Evolutionary conservation across 163 green algal species (phyloP).

Genomic region (Botryococcus braunii): DNA sequence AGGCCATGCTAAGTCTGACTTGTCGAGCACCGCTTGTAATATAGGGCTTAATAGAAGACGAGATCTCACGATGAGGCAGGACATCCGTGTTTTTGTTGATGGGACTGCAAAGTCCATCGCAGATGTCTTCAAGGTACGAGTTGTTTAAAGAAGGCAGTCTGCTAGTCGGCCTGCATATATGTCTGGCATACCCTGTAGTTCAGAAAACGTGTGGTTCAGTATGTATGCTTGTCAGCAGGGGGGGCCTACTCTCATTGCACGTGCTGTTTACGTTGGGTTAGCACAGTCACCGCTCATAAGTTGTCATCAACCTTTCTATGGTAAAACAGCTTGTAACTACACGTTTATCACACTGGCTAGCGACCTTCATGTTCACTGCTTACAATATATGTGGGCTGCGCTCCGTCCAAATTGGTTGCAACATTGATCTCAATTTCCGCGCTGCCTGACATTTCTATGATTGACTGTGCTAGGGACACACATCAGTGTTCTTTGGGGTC

Average conservation of each 20-base stretch:
- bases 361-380: not conserved
- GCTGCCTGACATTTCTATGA: not conserved
- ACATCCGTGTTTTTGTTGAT: slow-evolving; percentile 47
- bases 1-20: slow-evolving; percentile 62
- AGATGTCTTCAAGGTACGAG: slow-evolving; percentile 55
- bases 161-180: not conserved
- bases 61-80: slow-evolving; percentile 66
- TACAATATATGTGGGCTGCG: not conserved
- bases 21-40: slow-evolving; percentile 52
- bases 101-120: slow-evolving; percentile 32
- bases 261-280: too few relatives aligned
- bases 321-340: not conserved
- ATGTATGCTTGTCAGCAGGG: too few relatives aligned
- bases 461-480: slow-evolving; percentile 37
- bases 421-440: not conserved
- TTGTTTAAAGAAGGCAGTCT: not conserved
- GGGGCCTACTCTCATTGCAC: too few relatives aligned
- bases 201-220: not conserved
- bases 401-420: not conserved
- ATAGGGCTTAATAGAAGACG: slow-evolving; percentile 64
- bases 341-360: not conserved
- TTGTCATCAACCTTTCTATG: not conserved
- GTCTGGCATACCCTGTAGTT: not conserved
- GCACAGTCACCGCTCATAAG: too few relatives aligned
- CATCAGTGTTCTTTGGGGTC: slow-evolving; percentile 66